phyloP scores from a whole-genome alignment of 2,329 filamentous ascomycete genomes.

The Trichoderma citrinoviride region DNA sequence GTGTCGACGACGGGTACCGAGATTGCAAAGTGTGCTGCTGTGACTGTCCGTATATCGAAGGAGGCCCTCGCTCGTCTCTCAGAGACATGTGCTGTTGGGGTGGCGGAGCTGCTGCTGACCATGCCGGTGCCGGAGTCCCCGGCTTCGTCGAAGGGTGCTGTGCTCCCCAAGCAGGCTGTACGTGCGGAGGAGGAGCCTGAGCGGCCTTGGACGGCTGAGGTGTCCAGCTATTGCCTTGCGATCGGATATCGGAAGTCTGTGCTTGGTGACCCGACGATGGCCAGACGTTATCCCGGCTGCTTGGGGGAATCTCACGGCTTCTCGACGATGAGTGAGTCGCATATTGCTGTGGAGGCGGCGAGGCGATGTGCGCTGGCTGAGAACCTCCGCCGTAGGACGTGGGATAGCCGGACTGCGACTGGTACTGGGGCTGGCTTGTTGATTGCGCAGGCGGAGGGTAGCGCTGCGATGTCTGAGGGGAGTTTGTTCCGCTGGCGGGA shows the following conservation, averaged over 20 bases:
- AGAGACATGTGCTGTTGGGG: slow-evolving; percentile 36
- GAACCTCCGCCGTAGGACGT: slow-evolving; percentile 38
- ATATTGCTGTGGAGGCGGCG: slow-evolving; percentile 54
- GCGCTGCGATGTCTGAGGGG: slow-evolving; percentile 48
- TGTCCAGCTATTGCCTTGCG: slow-evolving; percentile 31
- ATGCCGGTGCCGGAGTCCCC: slow-evolving; percentile 35
- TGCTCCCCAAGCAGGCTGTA: slow-evolving; percentile 36
- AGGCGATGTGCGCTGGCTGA: slow-evolving; percentile 44
- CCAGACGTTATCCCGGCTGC: slow-evolving; percentile 39
- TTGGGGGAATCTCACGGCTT: slow-evolving; percentile 25
- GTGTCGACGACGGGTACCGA: slow-evolving; percentile 41
- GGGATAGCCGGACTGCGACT: slow-evolving; percentile 46
- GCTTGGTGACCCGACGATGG: slow-evolving; percentile 31
- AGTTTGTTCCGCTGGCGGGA: slow-evolving; percentile 41
- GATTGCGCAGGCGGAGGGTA: slow-evolving; percentile 44
- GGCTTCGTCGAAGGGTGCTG: slow-evolving; percentile 36
- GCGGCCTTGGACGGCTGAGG: slow-evolving; percentile 34
- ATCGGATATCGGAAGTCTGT: slow-evolving; percentile 25
- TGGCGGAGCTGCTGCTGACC: slow-evolving; percentile 35
- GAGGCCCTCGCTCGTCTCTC: slow-evolving; percentile 40
- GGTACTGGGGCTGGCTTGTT: slow-evolving; percentile 40
- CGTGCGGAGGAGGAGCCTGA: slow-evolving; percentile 34
- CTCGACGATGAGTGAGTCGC: slow-evolving; percentile 44
- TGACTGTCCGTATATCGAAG: slow-evolving; percentile 35
- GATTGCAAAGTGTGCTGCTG: slow-evolving; percentile 39